These are phyloP conservation scores for Prototheca cutis DNA, from an alignment of 163 green algal species.

Conservation along the genomic window DNA sequence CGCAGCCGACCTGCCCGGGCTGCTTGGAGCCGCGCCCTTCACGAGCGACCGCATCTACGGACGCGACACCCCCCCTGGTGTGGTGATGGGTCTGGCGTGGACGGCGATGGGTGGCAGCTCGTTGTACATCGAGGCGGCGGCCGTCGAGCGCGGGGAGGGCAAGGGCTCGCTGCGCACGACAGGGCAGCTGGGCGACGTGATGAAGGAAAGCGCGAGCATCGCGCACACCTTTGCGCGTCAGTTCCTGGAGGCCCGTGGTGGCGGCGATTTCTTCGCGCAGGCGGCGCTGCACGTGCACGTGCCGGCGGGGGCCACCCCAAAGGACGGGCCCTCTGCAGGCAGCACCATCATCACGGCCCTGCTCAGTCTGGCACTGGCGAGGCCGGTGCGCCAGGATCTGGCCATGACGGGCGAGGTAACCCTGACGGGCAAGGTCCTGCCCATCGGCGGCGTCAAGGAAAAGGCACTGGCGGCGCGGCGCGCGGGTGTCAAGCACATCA, in stretches of 20 bases:
- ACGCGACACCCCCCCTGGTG: conserved; percentile 49
- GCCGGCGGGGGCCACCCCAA: conserved; percentile 81
- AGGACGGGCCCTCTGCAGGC: conserved; percentile 84
- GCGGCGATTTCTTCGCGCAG: conserved; percentile 35
- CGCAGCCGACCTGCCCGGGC: conserved; percentile 55
- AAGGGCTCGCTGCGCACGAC: conserved; percentile 62
- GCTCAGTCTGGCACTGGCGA: conserved; percentile 71
- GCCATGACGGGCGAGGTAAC: conserved; percentile 91
- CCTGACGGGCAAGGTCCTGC: conserved; percentile 83
- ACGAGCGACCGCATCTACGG: conserved; percentile 78
- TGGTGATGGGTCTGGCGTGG: conserved; percentile 93
- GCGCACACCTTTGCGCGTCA: conserved; percentile 74
- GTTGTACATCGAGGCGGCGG: conserved; percentile 84
- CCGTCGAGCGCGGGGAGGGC: conserved; percentile 53
- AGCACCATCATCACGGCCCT: conserved; percentile 87
- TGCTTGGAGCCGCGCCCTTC: conserved; percentile 84
- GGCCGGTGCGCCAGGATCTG: conserved; percentile 58
- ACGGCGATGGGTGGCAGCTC: conserved; percentile 83
- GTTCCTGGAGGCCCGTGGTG: conserved; percentile 33
- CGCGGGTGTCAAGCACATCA: conserved; percentile 52
- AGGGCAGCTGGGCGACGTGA: conserved; percentile 90
- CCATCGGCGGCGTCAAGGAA: conserved; percentile 90
- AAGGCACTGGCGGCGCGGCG: conserved; percentile 78
- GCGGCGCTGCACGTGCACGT: conserved; percentile 86
- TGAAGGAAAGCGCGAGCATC: conserved; percentile 84